phyloP scores from a whole-genome alignment of 495 filamentous ascomycete species.

The Bathelium albidoporum region DNA sequence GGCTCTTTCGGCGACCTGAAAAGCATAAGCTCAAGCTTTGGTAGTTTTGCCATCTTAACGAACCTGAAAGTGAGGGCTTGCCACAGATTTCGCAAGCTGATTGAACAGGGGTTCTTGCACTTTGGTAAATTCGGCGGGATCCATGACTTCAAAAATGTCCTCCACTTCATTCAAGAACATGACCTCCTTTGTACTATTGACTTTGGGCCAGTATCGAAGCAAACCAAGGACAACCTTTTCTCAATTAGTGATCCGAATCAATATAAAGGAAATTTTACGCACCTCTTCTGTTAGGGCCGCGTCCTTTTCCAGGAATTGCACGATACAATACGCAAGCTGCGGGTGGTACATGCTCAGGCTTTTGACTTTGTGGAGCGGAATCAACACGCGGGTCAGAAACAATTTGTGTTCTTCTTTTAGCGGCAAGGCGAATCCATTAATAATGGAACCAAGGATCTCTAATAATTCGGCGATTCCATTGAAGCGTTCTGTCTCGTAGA shows the following conservation, averaged over 20 bases:
- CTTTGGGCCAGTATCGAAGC: slow-evolving; percentile 96
- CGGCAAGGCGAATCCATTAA: slow-evolving; percentile 96
- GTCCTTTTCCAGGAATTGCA: slow-evolving; percentile 98
- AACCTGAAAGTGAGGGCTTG: slow-evolving; percentile 96
- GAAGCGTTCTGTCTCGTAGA: slow-evolving; percentile 96
- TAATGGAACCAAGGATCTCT: slow-evolving; percentile 96
- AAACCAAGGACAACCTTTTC: slow-evolving; percentile 81
- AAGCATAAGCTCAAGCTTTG: slow-evolving; percentile 4
- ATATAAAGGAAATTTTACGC: slow-evolving; percentile 17
- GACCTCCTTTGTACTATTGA: slow-evolving; percentile 98
- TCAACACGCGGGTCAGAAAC: slow-evolving; percentile 84
- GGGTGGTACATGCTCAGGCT: slow-evolving; percentile 99
- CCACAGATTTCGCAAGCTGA: slow-evolving; percentile 94
- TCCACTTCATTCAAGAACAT: slow-evolving; percentile 99
- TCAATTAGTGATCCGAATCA: not conserved
- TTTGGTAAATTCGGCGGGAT: slow-evolving; percentile 95
- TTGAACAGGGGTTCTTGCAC: slow-evolving; percentile 96
- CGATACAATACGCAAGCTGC: slow-evolving; percentile 96
- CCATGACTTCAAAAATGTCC: slow-evolving; percentile 99
- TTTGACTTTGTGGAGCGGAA: slow-evolving; percentile 96
- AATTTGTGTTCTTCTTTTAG: slow-evolving; percentile 99
- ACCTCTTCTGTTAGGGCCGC: slow-evolving; percentile 95
- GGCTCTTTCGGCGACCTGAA: slow-evolving; percentile 81
- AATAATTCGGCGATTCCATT: slow-evolving; percentile 96
- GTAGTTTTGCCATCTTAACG: slow-evolving; percentile 10